Conservation (phyloP, 371 early-diverging fungal genomes). For the Zychaea mexicana region DNA sequence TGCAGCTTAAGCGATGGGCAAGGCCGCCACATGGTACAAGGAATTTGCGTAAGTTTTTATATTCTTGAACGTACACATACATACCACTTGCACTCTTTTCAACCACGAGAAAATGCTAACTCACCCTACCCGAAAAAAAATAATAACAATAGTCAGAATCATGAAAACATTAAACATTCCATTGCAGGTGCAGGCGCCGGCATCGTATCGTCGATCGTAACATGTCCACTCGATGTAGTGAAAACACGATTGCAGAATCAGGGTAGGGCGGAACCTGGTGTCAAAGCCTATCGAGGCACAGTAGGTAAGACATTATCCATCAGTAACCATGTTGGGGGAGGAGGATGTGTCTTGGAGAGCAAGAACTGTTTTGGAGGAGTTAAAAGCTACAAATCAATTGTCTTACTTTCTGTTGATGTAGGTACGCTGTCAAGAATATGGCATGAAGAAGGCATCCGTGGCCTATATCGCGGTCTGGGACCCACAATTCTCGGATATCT, state of each 20-base stretch:
- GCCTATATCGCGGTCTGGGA: constrained; percentile 89
- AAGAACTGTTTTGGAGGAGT: too few relatives aligned
- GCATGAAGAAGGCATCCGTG: constrained; percentile 84
- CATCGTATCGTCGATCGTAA: constrained; percentile 78
- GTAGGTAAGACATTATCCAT: constrained; percentile 25
- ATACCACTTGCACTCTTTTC: too few relatives aligned
- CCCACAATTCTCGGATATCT: constrained; percentile 89
- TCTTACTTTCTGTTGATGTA: constrained; percentile 12
- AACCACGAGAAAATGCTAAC: too few relatives aligned
- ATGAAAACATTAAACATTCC: constrained; percentile 74
- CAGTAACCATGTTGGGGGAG: too few relatives aligned
- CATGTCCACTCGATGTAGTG: constrained; percentile 94
- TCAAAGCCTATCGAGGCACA: constrained; percentile 47
- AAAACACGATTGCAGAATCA: constrained; percentile 96
- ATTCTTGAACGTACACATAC: too few relatives aligned
- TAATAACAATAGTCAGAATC: constrained; percentile 35
- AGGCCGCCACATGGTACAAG: constrained; percentile 39
- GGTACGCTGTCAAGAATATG: constrained; percentile 77
- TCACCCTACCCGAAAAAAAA: too few relatives aligned
- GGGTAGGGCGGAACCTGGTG: constrained; percentile 51
- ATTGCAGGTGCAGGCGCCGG: constrained; percentile 88
- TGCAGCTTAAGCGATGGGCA: constrained; percentile 22
- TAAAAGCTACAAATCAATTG: neutral
- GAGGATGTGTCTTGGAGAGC: too few relatives aligned
- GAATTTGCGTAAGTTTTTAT: constrained; percentile 35